phyloP scores from a whole-genome alignment of 2,329 filamentous ascomycete species.

The Epichloe sylvatica region DNA sequence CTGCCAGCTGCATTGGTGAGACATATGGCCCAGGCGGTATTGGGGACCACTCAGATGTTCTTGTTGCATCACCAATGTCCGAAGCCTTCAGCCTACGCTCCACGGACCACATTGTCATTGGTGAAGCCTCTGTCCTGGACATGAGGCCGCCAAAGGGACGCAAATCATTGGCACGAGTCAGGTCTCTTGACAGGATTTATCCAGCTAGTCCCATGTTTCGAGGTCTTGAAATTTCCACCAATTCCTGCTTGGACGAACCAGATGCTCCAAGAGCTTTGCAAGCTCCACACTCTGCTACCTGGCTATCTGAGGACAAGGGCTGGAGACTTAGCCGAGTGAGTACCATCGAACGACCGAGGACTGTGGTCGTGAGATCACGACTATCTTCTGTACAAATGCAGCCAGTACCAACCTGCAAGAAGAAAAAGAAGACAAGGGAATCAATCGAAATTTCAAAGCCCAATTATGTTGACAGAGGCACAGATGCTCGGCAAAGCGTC shows the following conservation, averaged over 20 bases:
- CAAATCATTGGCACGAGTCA: slow-evolving; percentile 17
- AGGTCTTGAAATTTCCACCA: slow-evolving; percentile 17
- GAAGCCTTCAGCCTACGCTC: slow-evolving; percentile 21
- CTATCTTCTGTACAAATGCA: slow-evolving; percentile 16
- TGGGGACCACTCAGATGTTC: slow-evolving; percentile 10
- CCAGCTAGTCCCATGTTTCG: slow-evolving; percentile 17
- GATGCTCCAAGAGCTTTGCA: slow-evolving; percentile 6
- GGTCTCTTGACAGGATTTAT: slow-evolving; percentile 25
- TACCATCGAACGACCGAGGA: slow-evolving; percentile 14
- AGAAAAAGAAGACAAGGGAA: slow-evolving; percentile 15
- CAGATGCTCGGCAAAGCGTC: slow-evolving; percentile 19
- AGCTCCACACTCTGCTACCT: slow-evolving; percentile 16
- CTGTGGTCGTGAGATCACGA: slow-evolving; percentile 16
- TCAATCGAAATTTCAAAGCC: slow-evolving; percentile 8
- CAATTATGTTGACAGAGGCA: slow-evolving; percentile 26
- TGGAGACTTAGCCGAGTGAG: slow-evolving; percentile 11
- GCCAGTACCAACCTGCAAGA: slow-evolving; percentile 17
- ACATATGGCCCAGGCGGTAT: slow-evolving; percentile 12
- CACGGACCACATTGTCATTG: slow-evolving; percentile 24
- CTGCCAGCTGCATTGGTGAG: slow-evolving; percentile 24
- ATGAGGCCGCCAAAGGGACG: slow-evolving; percentile 16
- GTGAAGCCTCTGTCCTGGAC: slow-evolving; percentile 26
- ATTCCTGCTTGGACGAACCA: slow-evolving; percentile 9
- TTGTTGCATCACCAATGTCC: slow-evolving; percentile 18
- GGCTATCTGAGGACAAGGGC: slow-evolving; percentile 12